Evolutionary conservation across 192 early-diverging fungal species (phyloP), one percentile per base, ranked within the genome.

Genomic region (Lobulomyces angularis): DNA sequence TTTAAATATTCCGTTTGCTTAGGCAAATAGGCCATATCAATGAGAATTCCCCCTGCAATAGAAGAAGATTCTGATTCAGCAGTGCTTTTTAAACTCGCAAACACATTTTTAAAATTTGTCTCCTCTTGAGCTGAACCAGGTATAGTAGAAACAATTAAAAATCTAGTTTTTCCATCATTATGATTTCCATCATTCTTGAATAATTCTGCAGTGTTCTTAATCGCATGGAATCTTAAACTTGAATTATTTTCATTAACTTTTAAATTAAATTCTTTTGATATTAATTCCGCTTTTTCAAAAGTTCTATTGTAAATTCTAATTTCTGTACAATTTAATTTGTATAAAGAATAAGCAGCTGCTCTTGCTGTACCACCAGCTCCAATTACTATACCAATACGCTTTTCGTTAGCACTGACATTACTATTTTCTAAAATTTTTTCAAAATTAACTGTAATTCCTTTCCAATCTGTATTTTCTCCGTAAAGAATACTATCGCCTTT

Each of bases 391-490:
- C 83, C 94, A n/a, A 64, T 43, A n/a, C 37, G 20, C 17, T 30
- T 17, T 44, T 18, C 30, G 5, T 36, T 24, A 3, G 41, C 43
- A 31, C 16, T 27, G 24, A 6, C 19, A 46, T 22, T 14, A 18
- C 30, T 42, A 3, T 28, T 20, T 6, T 3, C 16, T 14, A 20
- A 21, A 46, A 27, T 46, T 30, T 21, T 35, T 28, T 18, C 19
- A 6, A 11, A 18, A 41, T 18, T 27, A 12, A 20, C 25, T 49
- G 27, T 32, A 36, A 98, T 94, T 24, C 94, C 94, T 14, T 92
- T 43, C 68, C 84, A 96, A 51, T 98, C 94, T 11, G 94, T 98
- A 59, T 98, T 98, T 45, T 93, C 90, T 14, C 94, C 94, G 21
- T 77, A 34, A 2, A 93, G 55, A 28, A 46, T 31, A 3, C 45